Evolutionary conservation across 805 yeast genomes (phyloP).

Genomic region (Ogataea corticis): DNA sequence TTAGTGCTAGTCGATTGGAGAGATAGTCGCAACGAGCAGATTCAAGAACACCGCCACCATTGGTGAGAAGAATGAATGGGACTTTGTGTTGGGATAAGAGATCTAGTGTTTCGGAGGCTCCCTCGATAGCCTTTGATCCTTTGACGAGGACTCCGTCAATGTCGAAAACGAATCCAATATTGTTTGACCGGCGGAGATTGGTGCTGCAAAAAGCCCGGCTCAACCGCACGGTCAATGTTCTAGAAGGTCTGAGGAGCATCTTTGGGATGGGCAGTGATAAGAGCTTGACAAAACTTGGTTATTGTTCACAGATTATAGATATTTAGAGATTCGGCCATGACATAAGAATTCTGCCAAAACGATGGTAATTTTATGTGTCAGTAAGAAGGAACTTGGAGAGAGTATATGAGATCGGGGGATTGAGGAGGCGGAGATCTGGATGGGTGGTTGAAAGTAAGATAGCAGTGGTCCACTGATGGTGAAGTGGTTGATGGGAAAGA

Average conservation of each 20-base stretch:
- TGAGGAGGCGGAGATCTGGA: too few species aligned
- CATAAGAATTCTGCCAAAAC: too few species aligned
- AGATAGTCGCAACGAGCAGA: conserved; percentile 55
- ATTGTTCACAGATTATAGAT: too few species aligned
- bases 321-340: too few species aligned
- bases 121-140: conserved; percentile 66
- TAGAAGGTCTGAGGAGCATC: background rate
- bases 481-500: too few species aligned
- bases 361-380: too few species aligned
- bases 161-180: conserved; percentile 37
- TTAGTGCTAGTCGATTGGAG: conserved; percentile 41
- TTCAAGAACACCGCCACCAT: conserved; percentile 86
- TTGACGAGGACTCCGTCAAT: conserved; percentile 88
- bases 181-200: background rate
- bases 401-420: too few species aligned
- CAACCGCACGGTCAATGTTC: background rate
- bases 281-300: too few species aligned
- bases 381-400: too few species aligned
- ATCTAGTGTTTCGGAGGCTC: conserved; percentile 56
- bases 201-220: too few species aligned
- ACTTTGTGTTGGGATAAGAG: conserved; percentile 50
- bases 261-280: background rate
- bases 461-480: too few species aligned
- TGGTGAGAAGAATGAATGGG: conserved; percentile 84
- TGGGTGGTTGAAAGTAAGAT: too few species aligned